phyloP scores from a whole-genome alignment of 257 asterid genomes.

The Solanum gracilifrons region DNA sequence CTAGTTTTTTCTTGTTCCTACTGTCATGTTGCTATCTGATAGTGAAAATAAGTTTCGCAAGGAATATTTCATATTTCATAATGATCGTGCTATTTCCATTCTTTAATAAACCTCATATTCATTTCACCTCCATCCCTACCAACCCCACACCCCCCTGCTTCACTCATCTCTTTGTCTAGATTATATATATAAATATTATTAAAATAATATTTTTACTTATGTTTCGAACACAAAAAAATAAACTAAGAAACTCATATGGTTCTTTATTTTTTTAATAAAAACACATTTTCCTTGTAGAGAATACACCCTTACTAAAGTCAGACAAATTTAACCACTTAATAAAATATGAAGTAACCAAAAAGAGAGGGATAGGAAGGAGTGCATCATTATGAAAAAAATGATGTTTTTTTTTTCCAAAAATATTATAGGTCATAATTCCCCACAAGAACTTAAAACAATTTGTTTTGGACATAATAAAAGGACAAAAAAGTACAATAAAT shows the following conservation, averaged over 20 bases:
- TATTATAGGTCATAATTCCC: not conserved
- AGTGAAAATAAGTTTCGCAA: no score
- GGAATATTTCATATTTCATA: no score
- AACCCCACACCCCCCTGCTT: not conserved
- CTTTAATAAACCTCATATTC: not conserved
- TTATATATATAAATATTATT: not conserved
- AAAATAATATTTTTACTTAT: not conserved
- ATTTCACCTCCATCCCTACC: not conserved
- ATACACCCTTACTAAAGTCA: not conserved
- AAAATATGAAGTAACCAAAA: not conserved
- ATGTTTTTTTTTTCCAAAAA: not conserved
- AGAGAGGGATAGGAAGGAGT: not conserved
- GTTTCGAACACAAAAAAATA: not conserved
- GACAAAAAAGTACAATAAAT: not conserved
- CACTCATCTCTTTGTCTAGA: not conserved
- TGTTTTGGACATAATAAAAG: not conserved
- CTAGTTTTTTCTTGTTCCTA: no score
- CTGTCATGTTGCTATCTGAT: no score
- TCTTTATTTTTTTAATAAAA: not conserved
- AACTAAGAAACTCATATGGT: not conserved
- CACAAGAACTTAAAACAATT: not conserved
- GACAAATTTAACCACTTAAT: not conserved
- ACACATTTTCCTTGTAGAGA: not conserved
- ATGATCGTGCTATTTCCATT: no score
- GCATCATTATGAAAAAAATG: not conserved